A percentile compares a stretch with the other conserved stretches of the same genome.
Evolutionary conservation across 2,329 filamentous ascomycete genomes (phyloP).

Genomic region (Zarea fungicola): DNA sequence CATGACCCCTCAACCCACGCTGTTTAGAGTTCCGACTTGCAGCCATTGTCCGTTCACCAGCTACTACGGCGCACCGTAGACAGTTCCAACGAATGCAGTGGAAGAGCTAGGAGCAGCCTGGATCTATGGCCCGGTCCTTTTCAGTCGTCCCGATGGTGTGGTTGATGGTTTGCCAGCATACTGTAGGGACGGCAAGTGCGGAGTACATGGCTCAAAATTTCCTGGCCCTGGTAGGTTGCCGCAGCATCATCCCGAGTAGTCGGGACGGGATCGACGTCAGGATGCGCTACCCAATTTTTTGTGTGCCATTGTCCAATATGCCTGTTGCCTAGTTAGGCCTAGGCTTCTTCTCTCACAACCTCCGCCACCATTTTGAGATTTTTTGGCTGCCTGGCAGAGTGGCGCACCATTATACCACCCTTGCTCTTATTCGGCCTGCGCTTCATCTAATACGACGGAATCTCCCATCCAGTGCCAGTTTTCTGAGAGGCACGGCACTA

Average conservation of each 20-base stretch:
- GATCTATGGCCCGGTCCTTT: too few species aligned
- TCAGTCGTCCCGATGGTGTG: neutral
- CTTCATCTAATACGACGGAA: neutral
- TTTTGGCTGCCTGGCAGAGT: slow-evolving; percentile 6
- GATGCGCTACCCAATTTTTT: neutral
- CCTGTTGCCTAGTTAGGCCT: slow-evolving; percentile 10
- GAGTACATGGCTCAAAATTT: neutral
- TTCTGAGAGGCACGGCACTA: neutral
- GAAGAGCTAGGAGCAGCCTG: too few species aligned
- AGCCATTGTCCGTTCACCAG: too few species aligned
- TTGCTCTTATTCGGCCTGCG: neutral
- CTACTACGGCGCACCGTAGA: too few species aligned
- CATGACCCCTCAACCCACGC: too few species aligned
- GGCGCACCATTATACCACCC: slow-evolving; percentile 10
- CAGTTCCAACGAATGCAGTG: too few species aligned
- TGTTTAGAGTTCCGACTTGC: too few species aligned
- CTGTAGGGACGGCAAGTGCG: too few species aligned
- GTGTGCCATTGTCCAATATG: neutral
- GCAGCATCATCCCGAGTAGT: slow-evolving; percentile 5
- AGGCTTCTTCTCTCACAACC: slow-evolving; percentile 17
- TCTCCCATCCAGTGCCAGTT: slow-evolving; percentile 1
- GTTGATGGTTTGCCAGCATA: neutral
- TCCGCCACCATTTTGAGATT: slow-evolving; percentile 8
- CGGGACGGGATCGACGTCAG: slow-evolving; percentile 9
- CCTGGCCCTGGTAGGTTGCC: neutral